These are phyloP conservation scores for Pseudogymnoascus sp. DNA, from an alignment of 2,329 filamentous ascomycete species.

Conservation along the genomic window DNA sequence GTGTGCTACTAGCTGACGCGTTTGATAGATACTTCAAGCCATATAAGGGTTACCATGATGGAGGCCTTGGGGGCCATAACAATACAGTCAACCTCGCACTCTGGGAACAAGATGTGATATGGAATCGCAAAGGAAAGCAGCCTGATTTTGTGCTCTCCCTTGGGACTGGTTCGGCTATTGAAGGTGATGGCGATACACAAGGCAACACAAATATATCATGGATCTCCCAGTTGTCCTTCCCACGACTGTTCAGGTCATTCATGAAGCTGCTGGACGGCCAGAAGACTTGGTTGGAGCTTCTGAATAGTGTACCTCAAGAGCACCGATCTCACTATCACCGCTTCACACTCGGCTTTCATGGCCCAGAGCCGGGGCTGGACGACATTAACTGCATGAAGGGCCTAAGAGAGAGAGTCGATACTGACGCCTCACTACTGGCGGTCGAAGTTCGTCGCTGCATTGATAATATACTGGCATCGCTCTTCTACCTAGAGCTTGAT, in stretches of 20 bases:
- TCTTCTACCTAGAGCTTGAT: conserved; percentile 12
- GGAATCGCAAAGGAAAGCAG: conserved; percentile 7
- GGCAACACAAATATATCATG: not conserved
- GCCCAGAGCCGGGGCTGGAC: conserved; percentile 11
- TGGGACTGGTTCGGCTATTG: conserved; percentile 9
- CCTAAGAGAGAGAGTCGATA: not conserved
- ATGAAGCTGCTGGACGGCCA: conserved; percentile 12
- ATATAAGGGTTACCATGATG: conserved; percentile 13
- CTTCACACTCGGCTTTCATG: conserved; percentile 11
- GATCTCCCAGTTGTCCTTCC: not conserved
- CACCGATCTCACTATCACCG: conserved; percentile 4
- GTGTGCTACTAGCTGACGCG: not conserved
- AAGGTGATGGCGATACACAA: not conserved
- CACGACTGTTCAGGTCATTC: conserved; percentile 11
- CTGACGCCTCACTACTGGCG: not conserved
- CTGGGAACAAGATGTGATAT: conserved; percentile 12
- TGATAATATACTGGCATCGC: conserved; percentile 11
- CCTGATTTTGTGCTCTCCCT: conserved; percentile 13
- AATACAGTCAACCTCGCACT: conserved; percentile 14
- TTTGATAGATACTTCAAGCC: conserved; percentile 10
- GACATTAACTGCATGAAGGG: not conserved
- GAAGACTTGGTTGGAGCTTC: conserved; percentile 11
- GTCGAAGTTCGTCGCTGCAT: conserved; percentile 9
- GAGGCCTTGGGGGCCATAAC: conserved; percentile 11
- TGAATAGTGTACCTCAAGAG: conserved; percentile 2